phyloP scores from a whole-genome alignment of 306 rosid genomes.

The Sicyos baderoa region DNA sequence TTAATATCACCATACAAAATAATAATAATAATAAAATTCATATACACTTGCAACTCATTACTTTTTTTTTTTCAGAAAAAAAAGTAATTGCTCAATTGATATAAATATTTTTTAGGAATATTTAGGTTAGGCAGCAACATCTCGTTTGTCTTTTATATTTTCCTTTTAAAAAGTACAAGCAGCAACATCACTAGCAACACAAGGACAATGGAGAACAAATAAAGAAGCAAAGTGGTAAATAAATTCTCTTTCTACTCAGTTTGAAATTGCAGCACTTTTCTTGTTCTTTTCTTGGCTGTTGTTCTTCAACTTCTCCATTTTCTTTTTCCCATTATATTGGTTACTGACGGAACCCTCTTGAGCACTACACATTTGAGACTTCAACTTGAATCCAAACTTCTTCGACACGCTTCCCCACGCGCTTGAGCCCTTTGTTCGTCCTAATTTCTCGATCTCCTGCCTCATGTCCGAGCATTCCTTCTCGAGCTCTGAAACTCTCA shows the following conservation, averaged over 20 bases:
- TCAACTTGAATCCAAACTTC: slow-evolving; percentile 76
- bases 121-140: too few species aligned
- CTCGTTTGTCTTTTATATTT: neutral
- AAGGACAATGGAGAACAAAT: slow-evolving; percentile 10
- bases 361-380: slow-evolving; percentile 99
- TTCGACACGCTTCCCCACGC: slow-evolving; percentile 77
- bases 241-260: slow-evolving; percentile 31
- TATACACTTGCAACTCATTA: too few species aligned
- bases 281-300: slow-evolving; percentile 52
- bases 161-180: neutral
- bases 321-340: slow-evolving; percentile 42
- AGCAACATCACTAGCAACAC: slow-evolving; percentile 11
- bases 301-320: slow-evolving; percentile 68
- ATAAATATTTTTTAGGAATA: too few species aligned
- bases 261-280: slow-evolving; percentile 36
- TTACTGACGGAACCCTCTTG: slow-evolving; percentile 86
- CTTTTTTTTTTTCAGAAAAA: too few species aligned
- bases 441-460: slow-evolving; percentile 88
- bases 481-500: slow-evolving; percentile 95
- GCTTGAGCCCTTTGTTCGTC: slow-evolving; percentile 48
- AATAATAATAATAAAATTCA: too few species aligned
- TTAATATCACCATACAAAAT: too few species aligned
- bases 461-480: slow-evolving; percentile 93
- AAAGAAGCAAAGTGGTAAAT: slow-evolving; percentile 8
- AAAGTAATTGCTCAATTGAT: too few species aligned